Conservation (phyloP, 2,329 filamentous ascomycete genomes). For the Diaporthe ampelina region DNA sequence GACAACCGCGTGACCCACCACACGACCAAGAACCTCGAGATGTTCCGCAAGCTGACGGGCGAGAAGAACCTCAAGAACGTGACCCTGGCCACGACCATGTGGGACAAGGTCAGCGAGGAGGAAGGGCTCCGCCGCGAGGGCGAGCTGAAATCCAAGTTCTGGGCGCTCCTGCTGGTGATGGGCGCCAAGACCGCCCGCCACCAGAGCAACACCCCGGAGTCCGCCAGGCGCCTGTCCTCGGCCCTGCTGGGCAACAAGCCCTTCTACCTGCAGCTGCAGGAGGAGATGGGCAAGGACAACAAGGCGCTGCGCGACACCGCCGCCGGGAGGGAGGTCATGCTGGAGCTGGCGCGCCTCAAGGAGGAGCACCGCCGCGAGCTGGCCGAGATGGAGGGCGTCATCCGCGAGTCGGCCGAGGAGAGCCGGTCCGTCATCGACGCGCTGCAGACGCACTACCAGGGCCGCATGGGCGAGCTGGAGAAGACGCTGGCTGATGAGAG, state of each 20-base stretch:
- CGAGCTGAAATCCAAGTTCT: conserved; percentile 55
- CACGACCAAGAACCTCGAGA: conserved; percentile 55
- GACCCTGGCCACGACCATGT: conserved; percentile 59
- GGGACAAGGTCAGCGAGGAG: conserved; percentile 52
- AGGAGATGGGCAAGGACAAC: conserved; percentile 72
- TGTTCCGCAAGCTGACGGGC: conserved; percentile 61
- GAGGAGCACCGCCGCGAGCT: conserved; percentile 72
- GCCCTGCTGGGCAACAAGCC: conserved; percentile 70
- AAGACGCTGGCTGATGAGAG: conserved; percentile 47
- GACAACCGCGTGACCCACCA: conserved; percentile 57
- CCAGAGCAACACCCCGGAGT: conserved; percentile 35
- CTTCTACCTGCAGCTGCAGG: conserved; percentile 76
- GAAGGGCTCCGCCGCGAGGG: conserved; percentile 47
- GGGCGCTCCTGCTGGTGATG: conserved; percentile 51
- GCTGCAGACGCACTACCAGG: conserved; percentile 47
- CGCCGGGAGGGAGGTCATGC: conserved; percentile 67
- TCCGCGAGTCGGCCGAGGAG: conserved; percentile 46
- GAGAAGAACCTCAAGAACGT: conserved; percentile 56
- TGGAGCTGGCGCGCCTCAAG: conserved; percentile 68
- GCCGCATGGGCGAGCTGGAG: conserved; percentile 46
- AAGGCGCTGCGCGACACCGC: conserved; percentile 62
- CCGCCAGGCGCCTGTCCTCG: conserved; percentile 44
- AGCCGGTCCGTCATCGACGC: conserved; percentile 46
- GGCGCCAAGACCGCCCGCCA: conserved; percentile 48
- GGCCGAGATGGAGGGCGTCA: conserved; percentile 65